Evolutionary conservation across 2,329 filamentous ascomycete species (phyloP).

Genomic region (Penicillium polonicum): DNA sequence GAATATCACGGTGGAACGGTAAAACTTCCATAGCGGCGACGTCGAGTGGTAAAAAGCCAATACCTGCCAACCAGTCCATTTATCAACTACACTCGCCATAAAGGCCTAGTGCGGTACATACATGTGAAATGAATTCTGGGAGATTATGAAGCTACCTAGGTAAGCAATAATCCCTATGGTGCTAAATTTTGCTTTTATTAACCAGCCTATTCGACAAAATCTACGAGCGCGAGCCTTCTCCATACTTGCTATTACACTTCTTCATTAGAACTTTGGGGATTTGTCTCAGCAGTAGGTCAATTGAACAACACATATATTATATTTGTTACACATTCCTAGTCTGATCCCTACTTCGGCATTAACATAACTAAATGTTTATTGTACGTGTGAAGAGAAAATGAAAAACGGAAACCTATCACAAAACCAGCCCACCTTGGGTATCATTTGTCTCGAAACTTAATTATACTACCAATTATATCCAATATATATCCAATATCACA

Average conservation of each 20-base stretch:
- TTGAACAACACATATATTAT: background rate
- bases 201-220: no score
- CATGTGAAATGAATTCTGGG: no score
- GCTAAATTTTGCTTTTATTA: no score
- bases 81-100: no score
- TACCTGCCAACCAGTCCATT: no score
- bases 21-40: background rate
- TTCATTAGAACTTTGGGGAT: background rate
- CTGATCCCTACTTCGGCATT: background rate
- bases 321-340: background rate
- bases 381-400: background rate
- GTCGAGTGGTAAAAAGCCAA: background rate
- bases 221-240: no score
- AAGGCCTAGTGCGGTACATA: no score
- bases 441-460: background rate
- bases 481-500: background rate
- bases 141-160: no score
- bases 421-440: background rate
- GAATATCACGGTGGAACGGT: background rate
- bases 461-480: background rate
- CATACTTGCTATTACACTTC: no score
- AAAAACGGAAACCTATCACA: background rate
- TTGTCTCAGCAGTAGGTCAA: background rate
- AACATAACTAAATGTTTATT: background rate
- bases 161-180: no score